Evolutionary conservation across 2,329 filamentous ascomycete genomes (phyloP).

Genomic region (Lachnellula suecica): DNA sequence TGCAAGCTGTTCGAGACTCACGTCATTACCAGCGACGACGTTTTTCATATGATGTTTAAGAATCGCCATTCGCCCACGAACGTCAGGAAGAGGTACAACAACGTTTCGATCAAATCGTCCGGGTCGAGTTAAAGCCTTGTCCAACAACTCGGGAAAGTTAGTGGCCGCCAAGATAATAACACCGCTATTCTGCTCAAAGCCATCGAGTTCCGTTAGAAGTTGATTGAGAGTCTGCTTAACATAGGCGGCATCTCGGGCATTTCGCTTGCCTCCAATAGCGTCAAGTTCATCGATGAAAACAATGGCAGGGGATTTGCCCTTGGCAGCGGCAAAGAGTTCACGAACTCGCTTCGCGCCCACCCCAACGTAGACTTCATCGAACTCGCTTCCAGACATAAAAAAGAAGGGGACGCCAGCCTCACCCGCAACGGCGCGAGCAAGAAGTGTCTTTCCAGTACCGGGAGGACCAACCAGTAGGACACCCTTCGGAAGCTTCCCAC

Average conservation of each 20-base stretch:
- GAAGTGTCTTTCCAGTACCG: constrained; percentile 94
- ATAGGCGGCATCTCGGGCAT: constrained; percentile 89
- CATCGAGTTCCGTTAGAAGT: constrained; percentile 92
- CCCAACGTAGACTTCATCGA: constrained; percentile 97
- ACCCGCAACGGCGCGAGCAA: constrained; percentile 92
- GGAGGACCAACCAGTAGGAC: constrained; percentile 93
- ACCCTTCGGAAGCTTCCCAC: constrained; percentile 95
- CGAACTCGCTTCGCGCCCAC: constrained; percentile 95
- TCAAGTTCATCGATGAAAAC: constrained; percentile 95
- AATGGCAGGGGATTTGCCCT: constrained; percentile 84
- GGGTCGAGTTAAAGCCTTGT: constrained; percentile 91
- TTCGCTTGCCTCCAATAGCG: constrained; percentile 91
- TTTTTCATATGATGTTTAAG: constrained; percentile 92
- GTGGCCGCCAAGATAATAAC: constrained; percentile 96
- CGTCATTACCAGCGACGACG: constrained; percentile 75
- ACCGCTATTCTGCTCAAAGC: constrained; percentile 90
- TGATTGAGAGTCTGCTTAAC: constrained; percentile 98
- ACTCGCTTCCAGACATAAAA: constrained; percentile 99
- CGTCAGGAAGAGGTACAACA: constrained; percentile 83
- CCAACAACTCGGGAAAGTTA: constrained; percentile 90
- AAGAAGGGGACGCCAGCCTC: constrained; percentile 98
- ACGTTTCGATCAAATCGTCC: constrained; percentile 96
- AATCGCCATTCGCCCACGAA: constrained; percentile 89
- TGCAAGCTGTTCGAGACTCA: constrained; percentile 82
- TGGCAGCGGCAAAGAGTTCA: constrained; percentile 83